A percentile compares a stretch with the other conserved stretches of the same genome.
Evolutionary conservation across 495 filamentous ascomycete genomes (phyloP).

Genomic region (Aspergillus bridgeri): DNA sequence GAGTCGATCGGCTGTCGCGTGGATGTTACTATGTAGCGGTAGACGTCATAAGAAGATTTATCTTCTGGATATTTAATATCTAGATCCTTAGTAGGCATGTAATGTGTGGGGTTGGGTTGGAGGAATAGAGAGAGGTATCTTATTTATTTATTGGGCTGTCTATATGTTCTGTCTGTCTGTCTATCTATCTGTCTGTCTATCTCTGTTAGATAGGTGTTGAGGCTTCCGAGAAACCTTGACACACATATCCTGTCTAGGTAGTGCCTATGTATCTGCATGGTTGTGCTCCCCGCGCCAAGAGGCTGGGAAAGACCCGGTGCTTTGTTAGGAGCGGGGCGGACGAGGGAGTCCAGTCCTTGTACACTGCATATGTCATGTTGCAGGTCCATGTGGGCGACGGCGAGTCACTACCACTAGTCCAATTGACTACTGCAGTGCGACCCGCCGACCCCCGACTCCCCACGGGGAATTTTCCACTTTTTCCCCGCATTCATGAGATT

Average conservation of each 20-base stretch:
- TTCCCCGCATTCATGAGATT: neutral
- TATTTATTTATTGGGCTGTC: neutral
- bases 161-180: neutral
- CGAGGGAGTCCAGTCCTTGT: neutral
- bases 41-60: too few species aligned
- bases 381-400: neutral
- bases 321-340: neutral
- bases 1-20: too few species aligned
- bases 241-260: neutral
- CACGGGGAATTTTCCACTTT: too few species aligned
- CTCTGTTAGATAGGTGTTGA: neutral
- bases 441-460: neutral
- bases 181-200: neutral
- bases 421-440: neutral
- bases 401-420: neutral
- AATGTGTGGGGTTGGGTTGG: neutral
- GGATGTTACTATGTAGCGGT: too few species aligned
- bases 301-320: neutral
- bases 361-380: neutral
- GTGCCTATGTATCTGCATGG: neutral
- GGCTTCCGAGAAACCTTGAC: too few species aligned
- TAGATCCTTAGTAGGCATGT: too few species aligned
- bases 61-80: too few species aligned
- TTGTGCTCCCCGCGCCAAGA: neutral
- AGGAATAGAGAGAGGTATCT: too few species aligned